Percentiles rank a stretch among this genome's conserved stretches.
Evolutionary conservation across 208 protist species (phyloP).

Genomic region (Leishmania mexicana): DNA sequence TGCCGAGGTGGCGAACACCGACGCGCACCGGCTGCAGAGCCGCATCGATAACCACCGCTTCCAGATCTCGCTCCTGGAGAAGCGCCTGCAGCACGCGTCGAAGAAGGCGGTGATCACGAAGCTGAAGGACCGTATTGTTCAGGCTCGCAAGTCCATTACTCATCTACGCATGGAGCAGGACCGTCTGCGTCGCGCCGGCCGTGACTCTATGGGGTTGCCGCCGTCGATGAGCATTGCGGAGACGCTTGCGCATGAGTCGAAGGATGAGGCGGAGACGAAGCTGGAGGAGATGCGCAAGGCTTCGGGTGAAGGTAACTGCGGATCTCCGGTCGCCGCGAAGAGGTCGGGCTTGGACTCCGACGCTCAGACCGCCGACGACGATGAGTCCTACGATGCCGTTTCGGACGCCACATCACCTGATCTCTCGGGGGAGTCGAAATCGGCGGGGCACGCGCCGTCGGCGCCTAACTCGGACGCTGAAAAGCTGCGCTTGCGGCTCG

Average conservation of each 20-base stretch:
- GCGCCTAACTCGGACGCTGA: constrained; percentile 38
- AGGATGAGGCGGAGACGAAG: constrained; percentile 36
- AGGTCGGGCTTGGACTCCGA: constrained; percentile 10
- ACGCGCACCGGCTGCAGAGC: constrained; percentile 57
- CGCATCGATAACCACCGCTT: constrained; percentile 79
- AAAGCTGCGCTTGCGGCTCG: constrained; percentile 61
- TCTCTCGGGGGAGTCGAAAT: constrained; percentile 5
- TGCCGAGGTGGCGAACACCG: constrained; percentile 26
- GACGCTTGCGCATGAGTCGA: constrained; percentile 62
- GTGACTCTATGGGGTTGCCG: constrained; percentile 65
- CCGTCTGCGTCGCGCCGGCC: constrained; percentile 70
- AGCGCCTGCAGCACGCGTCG: constrained; percentile 81
- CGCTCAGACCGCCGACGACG: not conserved
- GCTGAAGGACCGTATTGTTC: constrained; percentile 78
- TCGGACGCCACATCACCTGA: not conserved
- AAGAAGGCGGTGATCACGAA: constrained; percentile 64
- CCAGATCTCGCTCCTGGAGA: constrained; percentile 77
- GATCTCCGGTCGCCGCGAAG: not conserved
- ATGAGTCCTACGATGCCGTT: constrained; percentile 3
- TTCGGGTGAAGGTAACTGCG: constrained; percentile 18
- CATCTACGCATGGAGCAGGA: constrained; percentile 89
- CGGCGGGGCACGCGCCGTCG: not conserved
- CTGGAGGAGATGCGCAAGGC: constrained; percentile 28
- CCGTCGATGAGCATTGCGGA: constrained; percentile 79
- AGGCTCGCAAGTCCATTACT: constrained; percentile 69